Evolutionary conservation across 225 moss, liverwort and hornwort species (phyloP), one percentile per base, ranked within the genome.

Genomic region (Physcomitrellopsis africana): DNA sequence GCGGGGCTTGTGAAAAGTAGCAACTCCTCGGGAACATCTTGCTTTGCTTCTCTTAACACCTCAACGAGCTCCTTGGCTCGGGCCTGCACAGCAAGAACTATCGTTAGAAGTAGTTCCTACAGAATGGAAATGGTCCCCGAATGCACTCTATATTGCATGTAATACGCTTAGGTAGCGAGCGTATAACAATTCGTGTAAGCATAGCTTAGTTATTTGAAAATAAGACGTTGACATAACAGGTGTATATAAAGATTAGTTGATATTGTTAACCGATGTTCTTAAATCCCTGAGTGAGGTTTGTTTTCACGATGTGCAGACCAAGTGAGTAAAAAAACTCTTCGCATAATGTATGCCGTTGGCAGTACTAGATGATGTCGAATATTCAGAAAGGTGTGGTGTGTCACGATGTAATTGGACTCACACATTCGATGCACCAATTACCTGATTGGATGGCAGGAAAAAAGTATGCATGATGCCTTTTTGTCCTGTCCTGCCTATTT

Each of bases 401-500:
- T 42, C 63, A 53, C 3, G 41, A 22, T 48, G 43, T n/a, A 24
- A 20, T 46, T 24, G 15, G 29, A 51, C 42, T 24, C 52, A 51
- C 11, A 77, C 53, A 54, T 11, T 15, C 26, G 12, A 51, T 55
- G 63, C 63, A 65, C 43, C 20, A 18, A 23, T 8, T 72, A 86
- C 86, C 85, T 78, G 83, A 78, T 92, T 88, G 24, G 90, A 80
- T 81, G 70, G 82, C 10, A 87, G 82, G 77, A 92, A 92, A 52
- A 94, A 86, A 7, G 84, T 87, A 64, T 94, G 92, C 67, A 92
- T 85, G 57, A 87, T 84, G 57, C 89, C 94, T 47, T 80, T 92
- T 49, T 81, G 92, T 10, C 91, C 89, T 9, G 84, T 86, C 60
- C 80, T 81, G 71, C 89, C 91, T 41, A 86, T 86, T 74, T 86